These are phyloP conservation scores for Arxiozyma telluris DNA, from an alignment of 1,139 yeast species.

Conservation along the genomic window DNA sequence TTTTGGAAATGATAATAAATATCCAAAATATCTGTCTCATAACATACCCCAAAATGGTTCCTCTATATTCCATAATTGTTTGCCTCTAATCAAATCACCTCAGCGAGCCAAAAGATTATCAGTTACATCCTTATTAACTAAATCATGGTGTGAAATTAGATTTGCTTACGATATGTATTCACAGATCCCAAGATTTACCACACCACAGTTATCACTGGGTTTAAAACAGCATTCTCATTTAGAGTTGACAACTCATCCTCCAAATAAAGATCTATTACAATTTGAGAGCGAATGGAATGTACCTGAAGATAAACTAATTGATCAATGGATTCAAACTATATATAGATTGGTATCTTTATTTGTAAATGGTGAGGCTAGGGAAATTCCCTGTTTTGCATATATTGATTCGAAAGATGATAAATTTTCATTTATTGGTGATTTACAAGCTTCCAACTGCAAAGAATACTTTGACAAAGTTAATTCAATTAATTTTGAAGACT, in stretches of 20 bases:
- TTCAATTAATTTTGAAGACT: background rate
- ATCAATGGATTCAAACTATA: slow-evolving; percentile 4
- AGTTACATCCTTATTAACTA: slow-evolving; percentile 41
- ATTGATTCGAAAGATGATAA: slow-evolving; percentile 28
- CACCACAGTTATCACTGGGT: slow-evolving; percentile 36
- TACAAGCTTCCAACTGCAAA: background rate
- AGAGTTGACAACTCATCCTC: slow-evolving; percentile 37
- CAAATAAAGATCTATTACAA: slow-evolving; percentile 21
- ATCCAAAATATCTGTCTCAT: slow-evolving; percentile 6
- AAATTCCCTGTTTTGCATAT: slow-evolving; percentile 49
- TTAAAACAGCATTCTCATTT: slow-evolving; percentile 35
- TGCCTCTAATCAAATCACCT: background rate
- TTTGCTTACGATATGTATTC: slow-evolving; percentile 39
- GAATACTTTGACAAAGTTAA: background rate
- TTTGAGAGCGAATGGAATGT: slow-evolving; percentile 22
- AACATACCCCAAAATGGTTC: slow-evolving; percentile 7
- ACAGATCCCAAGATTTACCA: slow-evolving; percentile 28
- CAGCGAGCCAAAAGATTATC: slow-evolving; percentile 17
- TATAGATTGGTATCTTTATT: slow-evolving; percentile 25
- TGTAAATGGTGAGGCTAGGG: slow-evolving; percentile 47
- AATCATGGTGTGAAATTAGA: slow-evolving; percentile 47
- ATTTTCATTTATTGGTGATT: background rate
- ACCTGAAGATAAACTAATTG: slow-evolving; percentile 13
- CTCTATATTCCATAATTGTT: slow-evolving; percentile 15
- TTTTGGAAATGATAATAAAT: slow-evolving; percentile 3